Percentiles rank a stretch among this genome's conserved stretches.
These are phyloP conservation scores for Diaporthe ilicicola DNA, from an alignment of 2,329 filamentous ascomycete species.

Conservation along the genomic window DNA sequence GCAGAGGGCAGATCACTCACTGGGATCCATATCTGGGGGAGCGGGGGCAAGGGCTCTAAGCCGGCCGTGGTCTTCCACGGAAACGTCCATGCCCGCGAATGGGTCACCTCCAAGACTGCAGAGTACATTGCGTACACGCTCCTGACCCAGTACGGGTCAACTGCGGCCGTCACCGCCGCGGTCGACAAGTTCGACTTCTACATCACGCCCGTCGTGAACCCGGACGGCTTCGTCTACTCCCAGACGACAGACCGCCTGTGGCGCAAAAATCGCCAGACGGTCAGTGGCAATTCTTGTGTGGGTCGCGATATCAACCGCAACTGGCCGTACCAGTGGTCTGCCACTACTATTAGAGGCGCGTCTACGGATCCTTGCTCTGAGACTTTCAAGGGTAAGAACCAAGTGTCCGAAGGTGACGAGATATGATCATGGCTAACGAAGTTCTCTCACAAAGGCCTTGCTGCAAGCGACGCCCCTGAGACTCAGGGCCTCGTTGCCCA, in stretches of 20 bases:
- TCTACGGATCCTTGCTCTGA: slow-evolving; percentile 50
- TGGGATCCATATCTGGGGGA: slow-evolving; percentile 65
- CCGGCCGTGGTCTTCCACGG: slow-evolving; percentile 61
- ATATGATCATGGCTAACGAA: not conserved
- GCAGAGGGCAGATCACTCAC: slow-evolving; percentile 62
- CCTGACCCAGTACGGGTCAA: slow-evolving; percentile 51
- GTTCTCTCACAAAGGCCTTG: not conserved
- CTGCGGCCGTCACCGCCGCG: slow-evolving; percentile 50
- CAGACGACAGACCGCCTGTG: slow-evolving; percentile 61
- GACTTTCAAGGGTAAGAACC: not conserved
- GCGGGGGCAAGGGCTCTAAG: slow-evolving; percentile 51
- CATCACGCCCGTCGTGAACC: slow-evolving; percentile 63
- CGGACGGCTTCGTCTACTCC: slow-evolving; percentile 61
- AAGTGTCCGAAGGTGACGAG: rapidly evolving
- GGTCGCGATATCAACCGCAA: slow-evolving; percentile 62
- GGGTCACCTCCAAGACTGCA: slow-evolving; percentile 58
- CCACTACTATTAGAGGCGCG: slow-evolving; percentile 52
- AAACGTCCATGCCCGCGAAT: slow-evolving; percentile 63
- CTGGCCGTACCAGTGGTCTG: slow-evolving; percentile 56
- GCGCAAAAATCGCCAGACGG: slow-evolving; percentile 61
- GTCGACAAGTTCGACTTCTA: slow-evolving; percentile 68
- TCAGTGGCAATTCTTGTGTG: slow-evolving; percentile 49
- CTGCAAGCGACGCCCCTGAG: slow-evolving; percentile 55
- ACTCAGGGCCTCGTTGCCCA: slow-evolving; percentile 55
- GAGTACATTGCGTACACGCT: slow-evolving; percentile 61